Evolutionary conservation across 768 basidiomycete species (phyloP).

Genomic region (Trametes cingulata): DNA sequence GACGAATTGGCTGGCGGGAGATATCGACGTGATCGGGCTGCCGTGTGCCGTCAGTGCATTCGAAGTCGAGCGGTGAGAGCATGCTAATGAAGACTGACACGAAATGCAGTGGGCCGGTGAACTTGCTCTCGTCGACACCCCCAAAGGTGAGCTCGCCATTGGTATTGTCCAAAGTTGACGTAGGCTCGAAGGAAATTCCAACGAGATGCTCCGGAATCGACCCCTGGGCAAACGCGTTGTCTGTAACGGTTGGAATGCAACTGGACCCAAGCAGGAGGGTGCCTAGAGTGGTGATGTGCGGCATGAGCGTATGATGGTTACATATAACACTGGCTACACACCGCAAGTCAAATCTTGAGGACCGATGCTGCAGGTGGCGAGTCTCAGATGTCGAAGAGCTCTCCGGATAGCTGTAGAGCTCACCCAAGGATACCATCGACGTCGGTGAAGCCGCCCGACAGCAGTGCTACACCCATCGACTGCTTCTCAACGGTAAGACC

Average conservation of each 20-base stretch:
- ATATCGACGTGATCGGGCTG: slow-evolving; percentile 26
- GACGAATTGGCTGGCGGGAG: slow-evolving; percentile 22
- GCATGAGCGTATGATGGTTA: too few relatives aligned
- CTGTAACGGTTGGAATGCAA: slow-evolving; percentile 36
- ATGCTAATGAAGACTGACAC: slow-evolving; percentile 10
- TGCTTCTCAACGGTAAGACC: slow-evolving; percentile 30
- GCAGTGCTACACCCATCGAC: slow-evolving; percentile 38
- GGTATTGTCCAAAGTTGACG: slow-evolving; percentile 10
- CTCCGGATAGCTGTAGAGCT: background rate
- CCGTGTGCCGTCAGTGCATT: too few relatives aligned
- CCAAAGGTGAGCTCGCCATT: slow-evolving; percentile 28
- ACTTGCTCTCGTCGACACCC: slow-evolving; percentile 25
- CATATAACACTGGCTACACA: too few relatives aligned
- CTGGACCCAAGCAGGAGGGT: slow-evolving; percentile 3
- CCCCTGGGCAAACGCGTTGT: slow-evolving; percentile 36
- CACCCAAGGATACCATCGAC: slow-evolving; percentile 42
- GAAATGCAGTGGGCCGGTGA: slow-evolving; percentile 33
- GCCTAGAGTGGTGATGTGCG: background rate
- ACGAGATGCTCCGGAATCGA: slow-evolving; percentile 31
- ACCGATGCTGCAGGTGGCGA: slow-evolving; percentile 27
- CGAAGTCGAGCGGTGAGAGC: slow-evolving; percentile 5
- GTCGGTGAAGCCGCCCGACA: slow-evolving; percentile 26
- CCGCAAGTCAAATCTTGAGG: slow-evolving; percentile 36
- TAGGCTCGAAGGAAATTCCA: slow-evolving; percentile 36
- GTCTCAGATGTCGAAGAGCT: background rate